Evolutionary conservation across 345 rosid genomes (phyloP).

Genomic region (Pistacia atlantica): DNA sequence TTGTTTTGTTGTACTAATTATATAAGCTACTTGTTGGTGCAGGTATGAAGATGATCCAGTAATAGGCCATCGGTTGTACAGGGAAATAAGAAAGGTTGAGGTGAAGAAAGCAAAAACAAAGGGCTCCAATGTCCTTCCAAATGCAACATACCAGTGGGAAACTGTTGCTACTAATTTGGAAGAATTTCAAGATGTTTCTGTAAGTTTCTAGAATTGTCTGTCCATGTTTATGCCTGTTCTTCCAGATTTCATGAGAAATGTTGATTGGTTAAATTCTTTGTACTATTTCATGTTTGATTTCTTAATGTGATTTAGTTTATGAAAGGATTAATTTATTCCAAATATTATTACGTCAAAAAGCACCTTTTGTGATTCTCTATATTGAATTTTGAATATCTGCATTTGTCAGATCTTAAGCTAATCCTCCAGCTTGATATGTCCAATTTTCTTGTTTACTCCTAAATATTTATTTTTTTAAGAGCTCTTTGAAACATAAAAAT

Average conservation of each 20-base stretch:
- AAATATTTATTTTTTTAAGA: too few species aligned
- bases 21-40: slow-evolving; percentile 33
- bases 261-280: not conserved
- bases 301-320: not conserved
- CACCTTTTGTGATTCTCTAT: not conserved
- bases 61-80: slow-evolving; percentile 89
- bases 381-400: too few species aligned
- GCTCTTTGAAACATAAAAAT: too few species aligned
- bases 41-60: slow-evolving; percentile 98
- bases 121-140: slow-evolving; percentile 79
- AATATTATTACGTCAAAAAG: not conserved
- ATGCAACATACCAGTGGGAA: slow-evolving; percentile 87
- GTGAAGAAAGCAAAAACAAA: slow-evolving; percentile 70
- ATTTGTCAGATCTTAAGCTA: too few species aligned
- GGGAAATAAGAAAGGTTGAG: slow-evolving; percentile 90
- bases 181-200: slow-evolving; percentile 89
- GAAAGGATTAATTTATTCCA: not conserved
- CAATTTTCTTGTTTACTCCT: too few species aligned
- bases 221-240: not conserved
- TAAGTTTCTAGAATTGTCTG: slow-evolving; percentile 34
- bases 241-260: not conserved
- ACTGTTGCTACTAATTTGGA: slow-evolving; percentile 95
- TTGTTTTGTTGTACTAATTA: not conserved
- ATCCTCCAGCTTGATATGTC: too few species aligned
- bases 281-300: not conserved